Evolutionary conservation across 129 eudicot genomes (phyloP).

Genomic region (Ambrosia trifida): DNA sequence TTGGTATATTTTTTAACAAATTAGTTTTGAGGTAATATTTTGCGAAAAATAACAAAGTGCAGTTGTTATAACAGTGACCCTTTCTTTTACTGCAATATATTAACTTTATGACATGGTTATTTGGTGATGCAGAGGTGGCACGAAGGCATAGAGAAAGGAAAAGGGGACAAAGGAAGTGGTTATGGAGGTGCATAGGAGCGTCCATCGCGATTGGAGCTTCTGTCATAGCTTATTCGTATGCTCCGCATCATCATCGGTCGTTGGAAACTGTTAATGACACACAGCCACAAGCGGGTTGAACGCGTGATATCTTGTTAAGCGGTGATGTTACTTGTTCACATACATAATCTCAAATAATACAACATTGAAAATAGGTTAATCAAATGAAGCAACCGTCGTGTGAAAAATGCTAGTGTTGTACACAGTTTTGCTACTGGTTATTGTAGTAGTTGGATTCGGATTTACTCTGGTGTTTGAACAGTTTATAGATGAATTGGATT

Average conservation of each 20-base stretch:
- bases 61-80: too few relatives aligned
- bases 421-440: constrained; percentile 34
- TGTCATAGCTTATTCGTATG: constrained; percentile 55
- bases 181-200: constrained; percentile 69
- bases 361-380: constrained; percentile 4
- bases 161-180: constrained; percentile 48
- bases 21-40: too few relatives aligned
- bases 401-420: not conserved
- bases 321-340: constrained; percentile 16
- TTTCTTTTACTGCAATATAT: not conserved
- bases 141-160: constrained; percentile 55
- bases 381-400: constrained; percentile 12
- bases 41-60: too few relatives aligned
- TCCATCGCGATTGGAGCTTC: constrained; percentile 64
- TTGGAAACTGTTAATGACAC: not conserved
- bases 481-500: constrained; percentile 34
- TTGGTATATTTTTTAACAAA: too few relatives aligned
- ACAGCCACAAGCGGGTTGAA: constrained; percentile 8
- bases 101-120: not conserved
- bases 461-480: constrained; percentile 15
- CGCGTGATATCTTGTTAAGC: constrained; percentile 1
- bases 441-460: constrained; percentile 22
- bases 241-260: constrained; percentile 36
- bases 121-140: constrained; percentile 55
- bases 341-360: constrained; percentile 23